Conservation (phyloP, 768 basidiomycete genomes). For the Suillus spraguei region DNA sequence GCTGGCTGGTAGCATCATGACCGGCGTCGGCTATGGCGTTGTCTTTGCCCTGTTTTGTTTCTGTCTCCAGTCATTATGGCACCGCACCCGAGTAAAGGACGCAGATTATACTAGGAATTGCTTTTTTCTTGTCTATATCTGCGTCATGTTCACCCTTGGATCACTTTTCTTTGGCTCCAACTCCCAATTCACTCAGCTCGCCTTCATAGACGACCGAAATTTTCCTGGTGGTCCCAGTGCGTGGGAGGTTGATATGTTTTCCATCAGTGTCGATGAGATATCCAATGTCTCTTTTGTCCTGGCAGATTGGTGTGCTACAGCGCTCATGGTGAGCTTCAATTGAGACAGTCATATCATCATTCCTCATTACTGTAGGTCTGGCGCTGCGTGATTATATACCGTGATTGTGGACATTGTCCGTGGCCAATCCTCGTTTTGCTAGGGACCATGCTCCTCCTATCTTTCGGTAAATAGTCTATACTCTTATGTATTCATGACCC, state of each 20-base stretch:
- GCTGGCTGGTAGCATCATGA: conserved; percentile 30
- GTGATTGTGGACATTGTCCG: conserved; percentile 19
- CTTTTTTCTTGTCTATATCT: conserved; percentile 27
- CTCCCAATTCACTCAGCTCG: conserved; percentile 31
- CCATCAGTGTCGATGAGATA: conserved; percentile 27
- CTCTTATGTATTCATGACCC: not conserved
- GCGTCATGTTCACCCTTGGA: conserved; percentile 25
- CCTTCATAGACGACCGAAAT: conserved; percentile 31
- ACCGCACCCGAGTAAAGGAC: conserved; percentile 19
- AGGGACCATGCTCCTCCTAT: conserved; percentile 28
- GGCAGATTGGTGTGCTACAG: conserved; percentile 30
- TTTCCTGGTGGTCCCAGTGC: conserved; percentile 29
- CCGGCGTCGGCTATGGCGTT: conserved; percentile 29
- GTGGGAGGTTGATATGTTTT: conserved; percentile 30
- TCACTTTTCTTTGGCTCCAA: conserved; percentile 30
- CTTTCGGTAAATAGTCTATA: conserved; percentile 21
- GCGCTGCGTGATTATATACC: conserved; percentile 33
- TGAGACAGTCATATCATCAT: not conserved
- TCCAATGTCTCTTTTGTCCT: conserved; percentile 29
- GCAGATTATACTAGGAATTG: conserved; percentile 19
- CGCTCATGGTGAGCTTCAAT: conserved; percentile 22
- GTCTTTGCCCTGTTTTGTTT: conserved; percentile 28
- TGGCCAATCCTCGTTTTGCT: conserved; percentile 21
- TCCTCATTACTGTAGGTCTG: conserved; percentile 21
- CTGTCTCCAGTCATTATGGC: conserved; percentile 23